phyloP scores from a whole-genome alignment of 2,329 filamentous ascomycete genomes.

The Hypoxylon sp. region DNA sequence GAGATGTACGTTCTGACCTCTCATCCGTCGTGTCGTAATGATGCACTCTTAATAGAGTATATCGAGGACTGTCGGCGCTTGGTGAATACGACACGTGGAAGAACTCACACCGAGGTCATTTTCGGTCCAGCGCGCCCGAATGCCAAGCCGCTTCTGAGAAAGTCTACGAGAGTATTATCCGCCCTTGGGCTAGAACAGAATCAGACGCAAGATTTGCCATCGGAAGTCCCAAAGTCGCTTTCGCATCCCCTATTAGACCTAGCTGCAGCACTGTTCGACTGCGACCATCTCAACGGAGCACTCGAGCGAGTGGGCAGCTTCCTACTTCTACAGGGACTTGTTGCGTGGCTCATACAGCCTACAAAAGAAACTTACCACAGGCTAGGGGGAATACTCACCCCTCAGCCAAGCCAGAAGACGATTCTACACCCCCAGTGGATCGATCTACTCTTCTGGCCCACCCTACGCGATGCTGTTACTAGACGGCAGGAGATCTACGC shows the following conservation, averaged over 20 bases:
- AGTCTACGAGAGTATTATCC: slow-evolving; percentile 30
- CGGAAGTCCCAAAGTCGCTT: slow-evolving; percentile 7
- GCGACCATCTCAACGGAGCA: slow-evolving; percentile 49
- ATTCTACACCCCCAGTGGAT: slow-evolving; percentile 55
- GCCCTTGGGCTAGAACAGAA: slow-evolving; percentile 38
- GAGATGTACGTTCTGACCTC: slow-evolving; percentile 55
- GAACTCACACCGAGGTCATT: slow-evolving; percentile 49
- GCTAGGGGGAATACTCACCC: slow-evolving; percentile 47
- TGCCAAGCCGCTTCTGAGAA: slow-evolving; percentile 52
- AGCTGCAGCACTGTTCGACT: slow-evolving; percentile 53
- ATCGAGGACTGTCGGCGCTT: slow-evolving; percentile 57
- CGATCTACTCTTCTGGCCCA: slow-evolving; percentile 54
- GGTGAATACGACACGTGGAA: slow-evolving; percentile 46
- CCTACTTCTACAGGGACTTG: slow-evolving; percentile 53
- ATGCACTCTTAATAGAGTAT: slow-evolving; percentile 57
- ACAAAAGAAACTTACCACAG: slow-evolving; percentile 52
- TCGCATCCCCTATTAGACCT: slow-evolving; percentile 54
- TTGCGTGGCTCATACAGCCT: slow-evolving; percentile 54
- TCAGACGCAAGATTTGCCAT: slow-evolving; percentile 9
- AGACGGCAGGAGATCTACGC: slow-evolving; percentile 57
- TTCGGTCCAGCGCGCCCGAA: slow-evolving; percentile 56
- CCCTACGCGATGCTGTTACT: slow-evolving; percentile 56
- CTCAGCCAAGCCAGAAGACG: slow-evolving; percentile 51
- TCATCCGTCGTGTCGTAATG: slow-evolving; percentile 54
- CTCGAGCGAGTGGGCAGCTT: slow-evolving; percentile 56